phyloP scores from a whole-genome alignment of 2,329 filamentous ascomycete genomes.

The Aureobasidium sp. region DNA sequence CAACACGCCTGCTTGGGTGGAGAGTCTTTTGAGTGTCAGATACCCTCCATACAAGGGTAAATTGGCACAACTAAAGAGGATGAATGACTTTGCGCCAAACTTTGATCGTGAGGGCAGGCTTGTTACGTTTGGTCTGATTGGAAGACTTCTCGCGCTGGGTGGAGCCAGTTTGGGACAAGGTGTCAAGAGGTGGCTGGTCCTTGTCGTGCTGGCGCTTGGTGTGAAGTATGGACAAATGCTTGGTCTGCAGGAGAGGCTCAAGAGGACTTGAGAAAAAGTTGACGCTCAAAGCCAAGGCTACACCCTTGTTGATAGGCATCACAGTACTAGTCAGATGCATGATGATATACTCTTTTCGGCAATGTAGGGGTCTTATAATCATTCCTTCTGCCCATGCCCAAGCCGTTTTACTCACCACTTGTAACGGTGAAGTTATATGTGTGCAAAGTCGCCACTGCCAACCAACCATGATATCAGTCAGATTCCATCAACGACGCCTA shows the following conservation, averaged over 20 bases:
- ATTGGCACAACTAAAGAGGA: constrained; percentile 40
- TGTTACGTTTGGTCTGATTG: background rate
- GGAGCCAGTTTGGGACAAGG: background rate
- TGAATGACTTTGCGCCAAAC: constrained; percentile 46
- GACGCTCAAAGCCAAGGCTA: too few species aligned
- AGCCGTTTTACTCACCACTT: too few species aligned
- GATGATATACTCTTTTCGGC: too few species aligned
- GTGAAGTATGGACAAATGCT: constrained; percentile 1
- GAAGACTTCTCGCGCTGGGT: background rate
- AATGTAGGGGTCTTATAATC: too few species aligned
- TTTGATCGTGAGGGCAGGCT: constrained; percentile 49
- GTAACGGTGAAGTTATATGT: too few species aligned
- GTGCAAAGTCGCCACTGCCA: too few species aligned
- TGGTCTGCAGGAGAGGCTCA: constrained; percentile 2
- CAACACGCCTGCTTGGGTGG: constrained; percentile 58
- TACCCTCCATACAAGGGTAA: constrained; percentile 55
- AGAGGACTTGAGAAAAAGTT: background rate
- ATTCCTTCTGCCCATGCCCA: too few species aligned
- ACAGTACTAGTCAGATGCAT: too few species aligned
- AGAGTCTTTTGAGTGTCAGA: constrained; percentile 56
- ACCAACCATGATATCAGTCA: too few species aligned
- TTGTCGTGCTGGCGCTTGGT: background rate
- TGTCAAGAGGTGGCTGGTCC: background rate
- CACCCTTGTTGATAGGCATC: too few species aligned
- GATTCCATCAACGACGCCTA: too few species aligned